phyloP scores from a whole-genome alignment of 805 yeast species.

The Metschnikowia bowlesiae region DNA sequence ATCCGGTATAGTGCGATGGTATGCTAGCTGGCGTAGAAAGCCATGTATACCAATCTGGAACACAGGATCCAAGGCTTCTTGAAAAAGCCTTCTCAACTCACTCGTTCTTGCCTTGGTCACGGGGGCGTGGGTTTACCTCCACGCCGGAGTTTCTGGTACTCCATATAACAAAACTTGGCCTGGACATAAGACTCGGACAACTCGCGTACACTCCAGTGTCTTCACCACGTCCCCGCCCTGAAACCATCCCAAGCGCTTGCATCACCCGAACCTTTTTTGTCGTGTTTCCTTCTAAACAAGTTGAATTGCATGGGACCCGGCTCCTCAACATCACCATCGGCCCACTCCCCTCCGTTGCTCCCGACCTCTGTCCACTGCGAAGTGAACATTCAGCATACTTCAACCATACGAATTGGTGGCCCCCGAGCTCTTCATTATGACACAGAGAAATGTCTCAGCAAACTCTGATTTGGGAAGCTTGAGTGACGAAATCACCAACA shows the following conservation, averaged over 20 bases:
- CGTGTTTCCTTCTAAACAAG: neutral
- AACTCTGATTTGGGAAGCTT: conserved; percentile 14
- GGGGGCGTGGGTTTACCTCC: neutral
- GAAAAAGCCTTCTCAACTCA: too few relatives aligned
- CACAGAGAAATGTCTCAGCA: conserved; percentile 5
- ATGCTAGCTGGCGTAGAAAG: neutral
- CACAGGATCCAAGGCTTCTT: too few relatives aligned
- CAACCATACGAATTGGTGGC: neutral
- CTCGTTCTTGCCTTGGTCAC: neutral
- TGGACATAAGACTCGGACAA: neutral
- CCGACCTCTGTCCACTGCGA: neutral
- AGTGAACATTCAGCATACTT: neutral
- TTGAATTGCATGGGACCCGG: neutral
- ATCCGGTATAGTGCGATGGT: neutral
- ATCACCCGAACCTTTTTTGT: neutral
- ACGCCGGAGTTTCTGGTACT: neutral
- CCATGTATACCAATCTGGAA: neutral
- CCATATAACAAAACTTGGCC: neutral
- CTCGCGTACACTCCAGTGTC: neutral
- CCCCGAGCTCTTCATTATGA: neutral
- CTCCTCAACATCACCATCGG: neutral
- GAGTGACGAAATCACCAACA: conserved; percentile 12
- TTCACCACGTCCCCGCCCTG: neutral
- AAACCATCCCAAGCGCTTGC: neutral
- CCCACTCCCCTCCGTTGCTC: neutral